Percentiles rank a stretch among this genome's conserved stretches.
phyloP scores from a whole-genome alignment of 2,329 filamentous ascomycete species.

The Trichophyton simii region DNA sequence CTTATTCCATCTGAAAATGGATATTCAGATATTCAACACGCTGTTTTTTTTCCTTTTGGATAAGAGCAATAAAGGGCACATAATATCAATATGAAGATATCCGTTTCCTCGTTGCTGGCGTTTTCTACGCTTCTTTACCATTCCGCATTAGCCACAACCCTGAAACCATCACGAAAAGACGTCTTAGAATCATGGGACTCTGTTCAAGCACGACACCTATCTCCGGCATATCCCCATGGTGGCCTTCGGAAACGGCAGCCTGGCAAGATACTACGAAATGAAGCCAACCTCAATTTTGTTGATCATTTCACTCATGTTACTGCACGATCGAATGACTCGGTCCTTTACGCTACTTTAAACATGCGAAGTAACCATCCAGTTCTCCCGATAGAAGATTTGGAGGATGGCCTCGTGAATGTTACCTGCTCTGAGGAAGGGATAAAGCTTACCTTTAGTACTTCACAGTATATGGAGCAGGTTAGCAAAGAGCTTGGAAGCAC shows the following conservation, averaged over 20 bases:
- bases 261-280: background rate
- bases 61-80: background rate
- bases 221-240: slow-evolving; percentile 3
- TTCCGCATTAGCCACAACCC: background rate
- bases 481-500: slow-evolving; percentile 6
- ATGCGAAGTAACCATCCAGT: slow-evolving; percentile 3
- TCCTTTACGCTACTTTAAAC: slow-evolving; percentile 3
- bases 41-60: background rate
- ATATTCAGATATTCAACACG: background rate
- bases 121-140: background rate
- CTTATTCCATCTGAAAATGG: background rate
- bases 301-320: background rate
- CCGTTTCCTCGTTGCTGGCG: background rate
- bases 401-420: background rate
- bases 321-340: background rate
- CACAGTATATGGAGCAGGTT: background rate
- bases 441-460: slow-evolving; percentile 8
- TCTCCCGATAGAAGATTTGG: slow-evolving; percentile 7
- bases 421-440: slow-evolving; percentile 8
- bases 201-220: slow-evolving; percentile 2
- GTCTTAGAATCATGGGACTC: background rate
- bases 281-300: slow-evolving; percentile 9
- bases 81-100: background rate
- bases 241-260: slow-evolving; percentile 1
- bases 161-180: background rate